These are phyloP conservation scores for Quercus bicolor DNA, from an alignment of 306 rosid species.

Conservation along the genomic window DNA sequence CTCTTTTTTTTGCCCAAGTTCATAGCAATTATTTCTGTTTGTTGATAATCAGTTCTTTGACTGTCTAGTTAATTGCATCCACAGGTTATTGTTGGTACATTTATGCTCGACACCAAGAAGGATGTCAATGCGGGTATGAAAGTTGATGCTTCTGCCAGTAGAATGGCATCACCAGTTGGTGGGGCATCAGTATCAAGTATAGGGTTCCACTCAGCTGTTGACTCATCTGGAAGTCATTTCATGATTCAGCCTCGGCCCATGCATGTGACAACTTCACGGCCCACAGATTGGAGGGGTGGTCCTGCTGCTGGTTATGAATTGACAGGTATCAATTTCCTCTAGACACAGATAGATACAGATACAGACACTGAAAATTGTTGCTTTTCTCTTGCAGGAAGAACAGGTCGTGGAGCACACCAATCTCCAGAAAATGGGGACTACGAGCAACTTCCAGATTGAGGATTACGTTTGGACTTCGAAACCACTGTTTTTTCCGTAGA, in stretches of 20 bases:
- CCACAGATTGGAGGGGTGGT: conserved; percentile 71
- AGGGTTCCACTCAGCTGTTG: conserved; percentile 58
- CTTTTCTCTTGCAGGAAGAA: conserved; percentile 50
- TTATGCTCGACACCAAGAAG: conserved; percentile 64
- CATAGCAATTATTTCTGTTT: not conserved
- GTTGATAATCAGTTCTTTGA: not conserved
- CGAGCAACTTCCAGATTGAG: conserved; percentile 68
- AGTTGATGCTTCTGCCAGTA: conserved; percentile 62
- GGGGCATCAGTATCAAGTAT: conserved; percentile 47
- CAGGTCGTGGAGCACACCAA: conserved; percentile 60
- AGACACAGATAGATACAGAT: not conserved
- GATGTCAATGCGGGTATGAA: conserved; percentile 50
- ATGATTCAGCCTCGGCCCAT: conserved; percentile 70
- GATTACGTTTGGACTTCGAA: conserved; percentile 22
- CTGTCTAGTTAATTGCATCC: conserved; percentile 1
- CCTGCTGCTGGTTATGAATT: conserved; percentile 50
- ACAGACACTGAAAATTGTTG: not conserved
- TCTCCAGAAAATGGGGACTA: conserved; percentile 91
- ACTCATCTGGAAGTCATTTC: conserved; percentile 65
- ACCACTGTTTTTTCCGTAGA: conserved; percentile 39
- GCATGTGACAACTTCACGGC: conserved; percentile 49
- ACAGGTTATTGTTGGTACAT: conserved; percentile 90
- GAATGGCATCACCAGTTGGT: conserved; percentile 63
- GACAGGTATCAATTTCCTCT: conserved; percentile 45
- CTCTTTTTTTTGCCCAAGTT: not conserved